Evolutionary conservation across 331 rosid species (phyloP).

Genomic region (Pyracantha coccinea): DNA sequence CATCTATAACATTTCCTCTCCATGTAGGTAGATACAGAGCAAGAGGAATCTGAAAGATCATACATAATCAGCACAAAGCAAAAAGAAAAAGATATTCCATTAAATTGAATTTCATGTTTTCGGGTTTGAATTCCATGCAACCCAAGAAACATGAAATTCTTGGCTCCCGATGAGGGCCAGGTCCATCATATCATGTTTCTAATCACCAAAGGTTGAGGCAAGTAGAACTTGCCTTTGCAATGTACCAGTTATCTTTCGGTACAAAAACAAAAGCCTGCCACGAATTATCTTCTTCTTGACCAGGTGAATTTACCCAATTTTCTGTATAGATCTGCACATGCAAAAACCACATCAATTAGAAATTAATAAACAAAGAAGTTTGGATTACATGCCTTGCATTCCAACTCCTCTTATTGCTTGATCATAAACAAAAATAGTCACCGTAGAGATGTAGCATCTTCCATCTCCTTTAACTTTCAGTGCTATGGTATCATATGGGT

Average conservation of each 20-base stretch:
- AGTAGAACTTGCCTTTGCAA: slow-evolving; percentile 44
- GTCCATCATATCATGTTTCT: not conserved
- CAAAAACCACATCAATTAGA: not conserved
- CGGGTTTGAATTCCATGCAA: not conserved
- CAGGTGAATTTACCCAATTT: slow-evolving; percentile 90
- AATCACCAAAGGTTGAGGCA: not conserved
- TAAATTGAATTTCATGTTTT: not conserved
- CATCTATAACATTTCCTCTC: slow-evolving; percentile 79
- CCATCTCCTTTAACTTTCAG: slow-evolving; percentile 86
- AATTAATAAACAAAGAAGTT: not conserved
- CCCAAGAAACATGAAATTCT: not conserved
- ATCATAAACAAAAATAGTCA: slow-evolving; percentile 26
- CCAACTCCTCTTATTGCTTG: not conserved
- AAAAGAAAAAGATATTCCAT: not conserved
- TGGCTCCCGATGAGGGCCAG: not conserved
- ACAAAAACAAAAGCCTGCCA: slow-evolving; percentile 79
- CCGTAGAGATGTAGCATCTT: slow-evolving; percentile 84
- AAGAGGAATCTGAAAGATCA: slow-evolving; percentile 60
- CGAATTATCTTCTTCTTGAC: slow-evolving; percentile 72
- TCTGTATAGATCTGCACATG: slow-evolving; percentile 72
- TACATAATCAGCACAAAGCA: not conserved
- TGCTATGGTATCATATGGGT: slow-evolving; percentile 75
- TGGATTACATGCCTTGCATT: slow-evolving; percentile 4
- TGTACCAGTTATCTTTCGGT: slow-evolving; percentile 78
- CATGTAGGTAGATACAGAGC: slow-evolving; percentile 82